phyloP scores from a whole-genome alignment of 805 yeast genomes.

The Scheffersomyces coipomensis region DNA sequence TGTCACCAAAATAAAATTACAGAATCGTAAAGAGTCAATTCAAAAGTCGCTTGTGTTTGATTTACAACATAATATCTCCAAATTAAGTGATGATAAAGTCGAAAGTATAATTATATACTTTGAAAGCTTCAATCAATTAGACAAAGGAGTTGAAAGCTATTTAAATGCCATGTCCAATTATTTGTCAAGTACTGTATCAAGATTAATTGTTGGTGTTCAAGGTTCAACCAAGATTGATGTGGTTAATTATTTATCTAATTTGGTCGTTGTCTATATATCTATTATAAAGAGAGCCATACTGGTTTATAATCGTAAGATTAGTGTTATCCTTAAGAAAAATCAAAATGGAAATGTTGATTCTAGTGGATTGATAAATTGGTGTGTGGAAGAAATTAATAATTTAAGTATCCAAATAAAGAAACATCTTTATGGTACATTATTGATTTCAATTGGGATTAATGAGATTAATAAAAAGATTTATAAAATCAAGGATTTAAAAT shows the following conservation, averaged over 20 bases:
- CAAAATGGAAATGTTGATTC: constrained; percentile 39
- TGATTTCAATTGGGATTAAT: constrained; percentile 24
- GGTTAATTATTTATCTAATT: constrained; percentile 37
- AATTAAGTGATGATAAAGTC: constrained; percentile 27
- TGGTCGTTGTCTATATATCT: constrained; percentile 38
- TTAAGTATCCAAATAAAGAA: constrained; percentile 62
- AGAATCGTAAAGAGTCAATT: constrained; percentile 34
- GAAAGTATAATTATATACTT: constrained; percentile 34
- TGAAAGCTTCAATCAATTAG: constrained; percentile 32
- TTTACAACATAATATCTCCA: constrained; percentile 30
- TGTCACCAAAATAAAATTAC: constrained; percentile 40
- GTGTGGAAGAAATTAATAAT: constrained; percentile 57
- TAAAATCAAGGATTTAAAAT: constrained; percentile 29
- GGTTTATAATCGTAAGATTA: constrained; percentile 47
- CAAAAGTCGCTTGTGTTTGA: constrained; percentile 38
- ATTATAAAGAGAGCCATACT: constrained; percentile 55
- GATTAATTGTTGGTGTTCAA: constrained; percentile 36
- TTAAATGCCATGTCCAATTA: constrained; percentile 33
- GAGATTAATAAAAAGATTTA: constrained; percentile 25
- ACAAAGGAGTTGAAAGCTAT: constrained; percentile 33
- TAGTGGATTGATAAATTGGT: constrained; percentile 74
- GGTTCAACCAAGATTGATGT: constrained; percentile 44
- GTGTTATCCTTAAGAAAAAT: constrained; percentile 39
- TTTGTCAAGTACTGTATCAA: constrained; percentile 28
- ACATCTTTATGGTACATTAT: constrained; percentile 63